Conservation (phyloP, 2,329 filamentous ascomycete species). For the Fusarium sp. region DNA sequence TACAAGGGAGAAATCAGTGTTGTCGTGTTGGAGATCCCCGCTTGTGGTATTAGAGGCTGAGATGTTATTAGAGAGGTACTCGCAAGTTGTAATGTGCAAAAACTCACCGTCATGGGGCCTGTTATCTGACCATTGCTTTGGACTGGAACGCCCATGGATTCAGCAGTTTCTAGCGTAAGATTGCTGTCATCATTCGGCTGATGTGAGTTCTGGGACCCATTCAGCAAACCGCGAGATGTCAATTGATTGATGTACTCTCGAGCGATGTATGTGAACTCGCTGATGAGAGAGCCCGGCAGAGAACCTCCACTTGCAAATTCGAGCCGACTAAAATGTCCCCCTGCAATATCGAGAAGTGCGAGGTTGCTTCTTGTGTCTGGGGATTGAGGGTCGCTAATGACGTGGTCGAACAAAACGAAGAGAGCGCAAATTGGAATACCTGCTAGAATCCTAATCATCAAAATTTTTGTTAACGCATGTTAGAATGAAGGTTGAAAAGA, state of each 20-base stretch:
- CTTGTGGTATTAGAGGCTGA: neutral
- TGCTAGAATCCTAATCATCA: constrained; percentile 33
- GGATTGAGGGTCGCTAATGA: constrained; percentile 38
- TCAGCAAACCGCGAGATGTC: neutral
- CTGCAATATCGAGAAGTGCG: constrained; percentile 41
- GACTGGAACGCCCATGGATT: rapidly evolving
- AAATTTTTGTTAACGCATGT: neutral
- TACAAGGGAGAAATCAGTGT: constrained; percentile 21
- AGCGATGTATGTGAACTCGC: constrained; percentile 43
- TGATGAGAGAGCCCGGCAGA: constrained; percentile 33
- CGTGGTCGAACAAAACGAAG: constrained; percentile 44
- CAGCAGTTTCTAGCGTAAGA: neutral
- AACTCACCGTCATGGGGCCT: neutral
- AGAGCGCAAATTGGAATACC: constrained; percentile 41
- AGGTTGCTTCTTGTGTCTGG: constrained; percentile 37
- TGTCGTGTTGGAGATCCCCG: neutral
- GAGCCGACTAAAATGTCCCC: constrained; percentile 41
- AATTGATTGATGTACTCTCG: constrained; percentile 43
- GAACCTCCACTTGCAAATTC: constrained; percentile 41
- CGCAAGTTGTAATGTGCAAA: neutral
- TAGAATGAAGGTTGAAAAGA: rapidly evolving
- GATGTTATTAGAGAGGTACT: neutral
- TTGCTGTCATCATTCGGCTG: neutral
- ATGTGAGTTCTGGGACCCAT: neutral
- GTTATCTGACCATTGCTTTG: neutral